Percentiles rank a stretch among this genome's conserved stretches.
Conservation (phyloP, 2,329 filamentous ascomycete genomes). For the Lasiodiplodia citricola region DNA sequence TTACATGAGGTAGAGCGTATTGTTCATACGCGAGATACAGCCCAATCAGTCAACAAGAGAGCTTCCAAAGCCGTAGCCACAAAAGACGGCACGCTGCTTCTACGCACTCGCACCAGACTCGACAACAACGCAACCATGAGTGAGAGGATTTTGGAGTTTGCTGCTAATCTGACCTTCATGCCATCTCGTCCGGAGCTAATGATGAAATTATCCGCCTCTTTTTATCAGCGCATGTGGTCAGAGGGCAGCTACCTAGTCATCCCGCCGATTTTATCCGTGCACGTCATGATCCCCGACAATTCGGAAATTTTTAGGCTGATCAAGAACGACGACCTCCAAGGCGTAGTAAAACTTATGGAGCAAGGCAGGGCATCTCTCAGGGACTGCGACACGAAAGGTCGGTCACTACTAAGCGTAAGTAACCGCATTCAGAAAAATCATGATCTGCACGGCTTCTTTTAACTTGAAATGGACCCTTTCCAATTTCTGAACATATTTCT, state of each 20-base stretch:
- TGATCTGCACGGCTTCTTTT: not conserved
- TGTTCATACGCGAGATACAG: not conserved
- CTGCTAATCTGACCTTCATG: not conserved
- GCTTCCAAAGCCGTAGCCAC: not conserved
- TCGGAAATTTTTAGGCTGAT: not conserved
- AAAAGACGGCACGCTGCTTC: not conserved
- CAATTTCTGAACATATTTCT: not conserved
- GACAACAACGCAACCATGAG: not conserved
- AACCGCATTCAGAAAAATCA: not conserved
- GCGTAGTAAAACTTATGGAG: not conserved
- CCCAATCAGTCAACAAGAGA: not conserved
- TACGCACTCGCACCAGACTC: not conserved
- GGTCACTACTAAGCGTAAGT: not conserved
- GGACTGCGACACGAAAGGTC: not conserved
- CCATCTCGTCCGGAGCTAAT: not conserved
- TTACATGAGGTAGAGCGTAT: not conserved
- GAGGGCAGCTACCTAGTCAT: not conserved
- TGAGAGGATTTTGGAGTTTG: not conserved
- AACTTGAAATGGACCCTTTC: not conserved
- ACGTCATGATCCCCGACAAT: not conserved
- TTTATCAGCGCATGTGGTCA: not conserved
- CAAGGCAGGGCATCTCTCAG: not conserved
- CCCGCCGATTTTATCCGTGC: not conserved
- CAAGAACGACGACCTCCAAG: not conserved
- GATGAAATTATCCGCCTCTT: not conserved